Conservation (phyloP, 2,329 filamentous ascomycete species). For the Venturia aucupariae region DNA sequence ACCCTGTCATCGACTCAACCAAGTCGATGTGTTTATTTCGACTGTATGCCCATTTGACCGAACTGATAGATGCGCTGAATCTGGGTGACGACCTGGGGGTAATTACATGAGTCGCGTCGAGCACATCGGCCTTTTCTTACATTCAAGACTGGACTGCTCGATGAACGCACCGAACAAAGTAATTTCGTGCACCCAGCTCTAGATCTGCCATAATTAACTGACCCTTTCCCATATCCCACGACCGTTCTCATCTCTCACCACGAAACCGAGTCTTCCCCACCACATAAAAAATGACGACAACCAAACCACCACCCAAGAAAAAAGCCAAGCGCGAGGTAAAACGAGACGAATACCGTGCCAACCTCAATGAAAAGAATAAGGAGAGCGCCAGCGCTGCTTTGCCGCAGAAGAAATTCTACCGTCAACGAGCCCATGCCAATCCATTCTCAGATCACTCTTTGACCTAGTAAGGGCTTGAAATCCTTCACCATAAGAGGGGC, state of each 20-base stretch:
- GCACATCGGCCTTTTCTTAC: background rate
- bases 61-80: background rate
- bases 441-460: conserved; percentile 92
- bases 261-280: background rate
- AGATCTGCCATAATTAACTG: background rate
- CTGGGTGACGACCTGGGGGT: background rate
- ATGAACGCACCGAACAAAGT: background rate
- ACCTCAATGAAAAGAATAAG: conserved; percentile 28
- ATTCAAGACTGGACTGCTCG: background rate
- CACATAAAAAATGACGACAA: background rate
- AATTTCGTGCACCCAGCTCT: background rate
- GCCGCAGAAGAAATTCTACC: conserved; percentile 92
- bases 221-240: background rate
- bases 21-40: no score
- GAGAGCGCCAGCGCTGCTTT: conserved; percentile 44
- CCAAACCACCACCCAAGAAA: conserved; percentile 11
- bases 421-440: conserved; percentile 94
- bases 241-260: background rate
- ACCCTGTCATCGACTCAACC: no score
- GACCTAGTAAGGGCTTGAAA: conserved; percentile 56
- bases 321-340: conserved; percentile 32
- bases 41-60: no score
- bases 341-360: conserved; percentile 37
- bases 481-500: background rate
- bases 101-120: background rate